Conservation (phyloP, 257 asterid species). For the Anisodus acutangulus region DNA sequence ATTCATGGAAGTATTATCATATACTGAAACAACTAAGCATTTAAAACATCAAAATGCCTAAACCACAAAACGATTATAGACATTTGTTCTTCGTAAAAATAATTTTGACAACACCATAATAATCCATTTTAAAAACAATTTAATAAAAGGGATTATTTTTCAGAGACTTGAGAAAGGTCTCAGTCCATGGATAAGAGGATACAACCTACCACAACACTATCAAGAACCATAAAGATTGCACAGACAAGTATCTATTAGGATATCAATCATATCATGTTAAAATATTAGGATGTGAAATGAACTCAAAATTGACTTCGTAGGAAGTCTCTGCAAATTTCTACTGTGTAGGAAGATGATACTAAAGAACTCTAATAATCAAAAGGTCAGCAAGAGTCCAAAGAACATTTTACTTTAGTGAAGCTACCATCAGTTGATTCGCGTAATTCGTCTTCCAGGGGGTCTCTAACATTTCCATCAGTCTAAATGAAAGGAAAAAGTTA, state of each 20-base stretch:
- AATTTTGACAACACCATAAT: slow-evolving; percentile 5
- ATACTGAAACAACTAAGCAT: background rate
- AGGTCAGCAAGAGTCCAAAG: background rate
- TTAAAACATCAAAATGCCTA: slow-evolving; percentile 6
- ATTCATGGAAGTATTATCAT: background rate
- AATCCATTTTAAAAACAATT: background rate
- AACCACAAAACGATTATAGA: background rate
- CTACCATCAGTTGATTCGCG: slow-evolving; percentile 57
- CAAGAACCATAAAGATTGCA: slow-evolving; percentile 6
- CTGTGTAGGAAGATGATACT: background rate
- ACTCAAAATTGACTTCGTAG: background rate
- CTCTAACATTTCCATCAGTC: slow-evolving; percentile 71
- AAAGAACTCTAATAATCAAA: background rate
- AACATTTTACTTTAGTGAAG: slow-evolving; percentile 60
- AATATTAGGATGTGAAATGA: background rate
- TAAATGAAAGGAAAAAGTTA: slow-evolving; percentile 32
- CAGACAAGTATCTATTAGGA: background rate
- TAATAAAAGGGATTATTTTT: background rate
- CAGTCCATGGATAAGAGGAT: background rate
- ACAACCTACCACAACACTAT: background rate
- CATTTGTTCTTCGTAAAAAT: background rate
- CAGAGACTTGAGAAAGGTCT: background rate
- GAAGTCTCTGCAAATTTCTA: background rate
- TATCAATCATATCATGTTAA: slow-evolving; percentile 22
- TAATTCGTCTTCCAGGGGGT: slow-evolving; percentile 52